Base-by-base conservation (phyloP, 805 yeast genomes). In the Millerozyma miso region DNA sequence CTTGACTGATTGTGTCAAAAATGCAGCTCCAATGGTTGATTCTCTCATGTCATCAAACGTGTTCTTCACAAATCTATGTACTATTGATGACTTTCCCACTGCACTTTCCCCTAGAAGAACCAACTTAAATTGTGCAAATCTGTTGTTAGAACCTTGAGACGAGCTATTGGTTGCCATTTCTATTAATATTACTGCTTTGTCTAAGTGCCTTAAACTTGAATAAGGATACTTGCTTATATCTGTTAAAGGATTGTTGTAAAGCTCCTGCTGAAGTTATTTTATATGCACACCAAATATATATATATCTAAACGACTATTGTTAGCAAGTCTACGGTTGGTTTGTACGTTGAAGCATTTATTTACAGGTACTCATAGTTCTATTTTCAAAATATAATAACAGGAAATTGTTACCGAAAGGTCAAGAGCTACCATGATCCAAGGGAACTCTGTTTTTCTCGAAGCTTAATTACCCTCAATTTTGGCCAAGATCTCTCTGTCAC, bases 401-500 rank as follows among this genome's bases (percentile, higher is more conserved):
- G 10, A 23, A 23, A n/a, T n/a, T 23, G 29, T 23, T 23, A 23
- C 29, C 29, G 10, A 23, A 23, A 6, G 29, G 10, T 10, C 10
- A 6, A 23, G 29, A 10, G 29, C 29, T 10, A 23, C 29, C 6
- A 3, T 12, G 19, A 36, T 4, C 3, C 31, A 19, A 36, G n/a
- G n/a, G 19, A 7, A 36, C 16, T 12, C 3, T 2, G 20, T 12
- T 12, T 19, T 29, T 35, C 37, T 39, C 33, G 41, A 43, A 44
- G 36, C 32, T 41, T 48, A 45, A 37, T 44, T 40, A 18, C 48
- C 53, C 59, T 82, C 82, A 60, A 93, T 81, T 76, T 88, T 91
- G 59, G 98, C 99, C 59, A 93, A 79, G 65, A 91, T 87, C 71
- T 91, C 99, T 59, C 86, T 74, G 71, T 93, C 98, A 66, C 96